Conservation (phyloP, 2,329 filamentous ascomycete species). For the Tricladium varicosporioides region DNA sequence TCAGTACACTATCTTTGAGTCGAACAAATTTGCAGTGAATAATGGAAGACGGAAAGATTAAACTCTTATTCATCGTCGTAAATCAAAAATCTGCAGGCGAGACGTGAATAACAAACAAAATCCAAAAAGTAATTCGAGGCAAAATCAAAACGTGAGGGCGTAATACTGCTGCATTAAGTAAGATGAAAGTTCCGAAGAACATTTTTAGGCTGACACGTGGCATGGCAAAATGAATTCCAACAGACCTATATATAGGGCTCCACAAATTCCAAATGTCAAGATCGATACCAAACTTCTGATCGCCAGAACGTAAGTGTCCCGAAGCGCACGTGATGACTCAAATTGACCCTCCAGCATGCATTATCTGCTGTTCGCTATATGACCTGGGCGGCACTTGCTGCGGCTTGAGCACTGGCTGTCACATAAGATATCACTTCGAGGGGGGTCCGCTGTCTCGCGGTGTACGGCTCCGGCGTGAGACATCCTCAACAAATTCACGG, state of each 20-base stretch:
- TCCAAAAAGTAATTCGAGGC: not conserved
- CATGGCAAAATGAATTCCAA: conserved; percentile 9
- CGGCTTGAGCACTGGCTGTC: not conserved
- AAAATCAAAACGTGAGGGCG: not conserved
- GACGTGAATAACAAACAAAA: not conserved
- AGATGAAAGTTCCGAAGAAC: conserved; percentile 2
- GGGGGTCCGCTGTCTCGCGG: not conserved
- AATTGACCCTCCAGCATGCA: not conserved
- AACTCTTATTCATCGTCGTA: conserved; percentile 5
- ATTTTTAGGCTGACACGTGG: conserved; percentile 15
- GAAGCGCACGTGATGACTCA: not conserved
- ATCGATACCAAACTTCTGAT: not conserved
- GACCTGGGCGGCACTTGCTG: not conserved
- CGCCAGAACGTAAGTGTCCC: not conserved
- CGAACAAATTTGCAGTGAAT: not conserved
- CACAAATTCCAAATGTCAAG: conserved; percentile 4
- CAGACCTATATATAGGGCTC: conserved; percentile 2
- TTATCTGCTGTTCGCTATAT: not conserved
- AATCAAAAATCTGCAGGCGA: not conserved
- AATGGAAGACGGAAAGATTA: not conserved
- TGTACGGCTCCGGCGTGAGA: not conserved
- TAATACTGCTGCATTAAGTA: conserved; percentile 8
- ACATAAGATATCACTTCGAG: not conserved
- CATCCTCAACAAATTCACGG: not conserved
- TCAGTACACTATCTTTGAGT: conserved; percentile 1